Conservation (phyloP, 257 asterid species). For the Primulina huaijiensis region DNA sequence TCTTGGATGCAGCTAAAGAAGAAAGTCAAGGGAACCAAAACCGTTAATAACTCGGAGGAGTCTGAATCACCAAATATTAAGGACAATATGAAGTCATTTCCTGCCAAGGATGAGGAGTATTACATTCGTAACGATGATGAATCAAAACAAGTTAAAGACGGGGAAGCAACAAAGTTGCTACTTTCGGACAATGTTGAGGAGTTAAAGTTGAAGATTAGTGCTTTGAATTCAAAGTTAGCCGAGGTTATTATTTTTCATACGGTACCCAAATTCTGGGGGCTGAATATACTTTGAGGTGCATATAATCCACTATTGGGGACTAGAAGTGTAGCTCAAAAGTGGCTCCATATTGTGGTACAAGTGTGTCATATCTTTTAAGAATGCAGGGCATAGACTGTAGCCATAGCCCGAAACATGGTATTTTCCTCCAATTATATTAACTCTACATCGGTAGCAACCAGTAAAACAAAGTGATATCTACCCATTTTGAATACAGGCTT, state of each 20-base stretch:
- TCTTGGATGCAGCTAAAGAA: constrained; percentile 37
- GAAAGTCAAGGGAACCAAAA: constrained; percentile 39
- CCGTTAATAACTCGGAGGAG: constrained; percentile 35
- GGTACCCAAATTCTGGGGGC: constrained; percentile 18
- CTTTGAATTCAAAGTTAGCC: constrained; percentile 53
- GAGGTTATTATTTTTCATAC: constrained; percentile 46
- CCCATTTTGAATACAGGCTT: neutral
- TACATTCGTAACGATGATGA: constrained; percentile 25
- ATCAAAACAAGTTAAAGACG: constrained; percentile 33
- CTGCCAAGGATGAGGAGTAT: constrained; percentile 34
- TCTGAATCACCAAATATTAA: constrained; percentile 31
- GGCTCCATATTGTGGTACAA: neutral
- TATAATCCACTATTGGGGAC: no score
- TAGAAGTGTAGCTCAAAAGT: neutral
- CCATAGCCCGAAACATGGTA: neutral
- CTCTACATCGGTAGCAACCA: no score
- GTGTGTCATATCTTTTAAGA: neutral
- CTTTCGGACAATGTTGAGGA: constrained; percentile 42
- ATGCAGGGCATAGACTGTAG: neutral
- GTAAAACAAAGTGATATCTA: no score
- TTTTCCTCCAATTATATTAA: no score
- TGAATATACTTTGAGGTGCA: no score
- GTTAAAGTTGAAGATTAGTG: constrained; percentile 44
- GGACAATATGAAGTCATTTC: constrained; percentile 31
- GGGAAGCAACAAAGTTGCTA: constrained; percentile 39